phyloP scores from a whole-genome alignment of 495 filamentous ascomycete genomes.

The Glonium stellatum region DNA sequence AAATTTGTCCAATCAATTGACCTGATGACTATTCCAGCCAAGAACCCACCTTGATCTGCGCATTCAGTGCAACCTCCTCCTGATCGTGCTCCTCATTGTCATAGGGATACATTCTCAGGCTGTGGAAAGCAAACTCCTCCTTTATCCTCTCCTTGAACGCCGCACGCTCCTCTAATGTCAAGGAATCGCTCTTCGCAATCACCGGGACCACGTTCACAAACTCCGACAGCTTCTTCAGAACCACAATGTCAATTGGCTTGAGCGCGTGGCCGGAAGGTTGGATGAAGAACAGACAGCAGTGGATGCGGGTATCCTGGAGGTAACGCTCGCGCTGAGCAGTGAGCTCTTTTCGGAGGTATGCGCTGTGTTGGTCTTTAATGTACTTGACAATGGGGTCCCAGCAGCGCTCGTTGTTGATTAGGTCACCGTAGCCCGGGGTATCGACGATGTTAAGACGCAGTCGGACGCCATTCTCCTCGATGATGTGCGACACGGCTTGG shows the following conservation, averaged over 20 bases:
- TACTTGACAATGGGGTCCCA: constrained; percentile 99
- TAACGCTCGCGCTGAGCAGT: constrained; percentile 99
- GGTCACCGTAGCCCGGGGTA: constrained; percentile 72
- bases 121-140: constrained; percentile 99
- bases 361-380: constrained; percentile 99
- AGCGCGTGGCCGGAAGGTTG: constrained; percentile 94
- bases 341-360: constrained; percentile 98
- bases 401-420: constrained; percentile 78
- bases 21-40: not conserved
- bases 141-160: constrained; percentile 98
- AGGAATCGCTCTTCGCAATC: constrained; percentile 94
- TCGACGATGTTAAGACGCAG: constrained; percentile 74
- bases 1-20: not conserved
- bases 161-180: constrained; percentile 90
- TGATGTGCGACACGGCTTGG: constrained; percentile 93
- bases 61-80: constrained; percentile 90
- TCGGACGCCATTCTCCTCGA: constrained; percentile 91
- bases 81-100: constrained; percentile 98
- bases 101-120: constrained; percentile 99
- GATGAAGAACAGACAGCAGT: constrained; percentile 99
- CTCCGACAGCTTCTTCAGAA: constrained; percentile 96
- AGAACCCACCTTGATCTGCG: constrained; percentile 80
- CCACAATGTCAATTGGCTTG: constrained; percentile 99
- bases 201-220: constrained; percentile 99
- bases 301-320: constrained; percentile 97